Conservation (phyloP, 257 asterid species). For the Fraxinus cuspidata region DNA sequence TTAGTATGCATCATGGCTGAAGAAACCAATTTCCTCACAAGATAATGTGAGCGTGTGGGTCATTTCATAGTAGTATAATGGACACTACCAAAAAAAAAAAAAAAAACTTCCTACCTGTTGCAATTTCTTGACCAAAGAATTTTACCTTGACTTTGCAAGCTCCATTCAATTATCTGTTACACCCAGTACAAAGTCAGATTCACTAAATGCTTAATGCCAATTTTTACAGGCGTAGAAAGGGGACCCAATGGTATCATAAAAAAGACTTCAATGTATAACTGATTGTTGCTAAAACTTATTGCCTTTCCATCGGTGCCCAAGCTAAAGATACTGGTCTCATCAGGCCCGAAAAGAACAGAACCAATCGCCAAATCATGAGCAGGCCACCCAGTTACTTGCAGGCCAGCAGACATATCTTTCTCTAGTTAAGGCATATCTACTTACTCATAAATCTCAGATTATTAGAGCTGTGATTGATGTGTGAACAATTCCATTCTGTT, state of each 20-base stretch:
- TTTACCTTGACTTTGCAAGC: constrained; percentile 96
- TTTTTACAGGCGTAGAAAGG: neutral
- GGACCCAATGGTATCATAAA: constrained; percentile 16
- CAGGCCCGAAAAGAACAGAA: constrained; percentile 86
- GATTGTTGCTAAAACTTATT: constrained; percentile 36
- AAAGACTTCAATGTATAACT: constrained; percentile 25
- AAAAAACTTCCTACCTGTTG: constrained; percentile 58
- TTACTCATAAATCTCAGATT: constrained; percentile 12
- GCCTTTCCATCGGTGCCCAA: constrained; percentile 94
- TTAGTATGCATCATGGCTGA: neutral
- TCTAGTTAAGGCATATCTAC: constrained; percentile 45
- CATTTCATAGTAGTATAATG: neutral
- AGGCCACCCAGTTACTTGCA: constrained; percentile 99
- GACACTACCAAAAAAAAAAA: neutral
- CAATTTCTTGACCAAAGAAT: constrained; percentile 85
- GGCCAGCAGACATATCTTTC: constrained; percentile 92
- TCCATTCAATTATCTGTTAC: constrained; percentile 89
- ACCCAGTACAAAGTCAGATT: constrained; percentile 6
- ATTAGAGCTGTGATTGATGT: neutral
- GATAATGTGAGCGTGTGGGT: neutral
- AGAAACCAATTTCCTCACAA: neutral
- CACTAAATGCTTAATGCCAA: constrained; percentile 4
- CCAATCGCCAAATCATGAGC: constrained; percentile 92
- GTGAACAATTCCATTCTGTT: neutral
- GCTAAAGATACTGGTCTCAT: constrained; percentile 95